Evolutionary conservation across 768 basidiomycete genomes (phyloP).

Genomic region (Agaricus sinodeliciosus): DNA sequence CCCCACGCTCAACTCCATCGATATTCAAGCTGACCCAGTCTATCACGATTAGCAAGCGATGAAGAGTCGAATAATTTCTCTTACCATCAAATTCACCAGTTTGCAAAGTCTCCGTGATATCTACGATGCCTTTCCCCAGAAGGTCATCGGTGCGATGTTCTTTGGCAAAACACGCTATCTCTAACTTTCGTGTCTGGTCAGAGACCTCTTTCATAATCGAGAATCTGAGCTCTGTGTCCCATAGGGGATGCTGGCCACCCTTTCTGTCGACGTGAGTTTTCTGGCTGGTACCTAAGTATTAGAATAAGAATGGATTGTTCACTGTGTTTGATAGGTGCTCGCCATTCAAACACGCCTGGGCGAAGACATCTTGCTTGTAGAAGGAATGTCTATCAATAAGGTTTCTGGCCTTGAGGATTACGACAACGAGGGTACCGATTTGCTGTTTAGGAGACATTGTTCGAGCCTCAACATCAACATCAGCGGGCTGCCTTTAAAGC

Average conservation of each 20-base stretch:
- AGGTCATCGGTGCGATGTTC: constrained; percentile 69
- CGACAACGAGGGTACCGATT: constrained; percentile 79
- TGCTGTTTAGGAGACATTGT: constrained; percentile 34
- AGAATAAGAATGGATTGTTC: background rate
- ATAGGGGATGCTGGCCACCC: constrained; percentile 90
- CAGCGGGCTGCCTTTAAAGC: constrained; percentile 9
- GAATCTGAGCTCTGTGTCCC: constrained; percentile 87
- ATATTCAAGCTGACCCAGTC: constrained; percentile 31
- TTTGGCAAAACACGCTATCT: constrained; percentile 75
- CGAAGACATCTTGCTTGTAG: constrained; percentile 89
- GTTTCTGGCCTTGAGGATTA: constrained; percentile 81
- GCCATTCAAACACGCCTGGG: constrained; percentile 54
- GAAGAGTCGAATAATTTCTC: constrained; percentile 19
- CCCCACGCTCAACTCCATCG: constrained; percentile 63
- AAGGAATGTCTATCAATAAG: constrained; percentile 78
- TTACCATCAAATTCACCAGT: constrained; percentile 90
- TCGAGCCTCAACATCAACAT: constrained; percentile 10
- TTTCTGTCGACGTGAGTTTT: constrained; percentile 70
- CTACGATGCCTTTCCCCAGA: constrained; percentile 69
- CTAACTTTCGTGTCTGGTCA: constrained; percentile 55
- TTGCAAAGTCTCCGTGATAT: constrained; percentile 72
- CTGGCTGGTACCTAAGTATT: constrained; percentile 45
- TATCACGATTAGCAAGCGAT: constrained; percentile 6
- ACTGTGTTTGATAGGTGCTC: constrained; percentile 10
- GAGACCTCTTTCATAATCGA: constrained; percentile 52